Evolutionary conservation across 176 grass and related monocot genomes (phyloP), one percentile per base, ranked within the genome.

Genomic region (Avena eriantha): DNA sequence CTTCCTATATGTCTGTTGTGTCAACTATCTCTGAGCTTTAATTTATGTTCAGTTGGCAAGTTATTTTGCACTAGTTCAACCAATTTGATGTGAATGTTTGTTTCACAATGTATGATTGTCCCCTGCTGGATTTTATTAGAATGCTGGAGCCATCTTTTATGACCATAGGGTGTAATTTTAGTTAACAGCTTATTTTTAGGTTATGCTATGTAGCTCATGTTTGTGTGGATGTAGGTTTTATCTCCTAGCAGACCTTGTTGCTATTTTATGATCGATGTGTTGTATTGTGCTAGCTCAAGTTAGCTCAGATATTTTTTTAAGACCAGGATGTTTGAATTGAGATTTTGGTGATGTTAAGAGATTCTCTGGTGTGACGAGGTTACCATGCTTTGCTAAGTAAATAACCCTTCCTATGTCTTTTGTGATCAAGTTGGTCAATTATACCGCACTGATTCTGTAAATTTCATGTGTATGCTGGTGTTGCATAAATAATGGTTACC

Each of bases 331-430:
- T 61, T 24, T 13, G n/a, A 24, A 24, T 24, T 12, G 24, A 61
- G 10, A 12, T 61, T 60, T 61, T 24, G 10, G 10, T 24, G n/a
- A 10, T 58, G 56, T 24, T 61, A 24, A 61, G n/a, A 12, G 22
- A 22, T 60, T 24, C n/a, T 61, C 3, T 60, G 9, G 8, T 60
- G 8, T 60, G 4, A 8, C 10, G 8, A 23, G 57, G 18, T 4
- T 23, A 73, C 43, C 79, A 47, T 83, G 8, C 21, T 16, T 39
- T 72, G 48, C 78, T 59, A 50, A 90, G 19, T 71, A 45, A 83
- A 78, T 69, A 79, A 91, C 80, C 80, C 14, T 80, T 74, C 9
- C 55, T 69, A 19, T 35, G 64, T 85, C 0, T 13, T 49, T 47
- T 0, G 2, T 49, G 48, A 0, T 49, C 12, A 14, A 49, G 48